A percentile compares a stretch with the other conserved stretches of the same genome.
Evolutionary conservation across 2,329 filamentous ascomycete genomes (phyloP).

Genomic region (Penicillium glabrum): DNA sequence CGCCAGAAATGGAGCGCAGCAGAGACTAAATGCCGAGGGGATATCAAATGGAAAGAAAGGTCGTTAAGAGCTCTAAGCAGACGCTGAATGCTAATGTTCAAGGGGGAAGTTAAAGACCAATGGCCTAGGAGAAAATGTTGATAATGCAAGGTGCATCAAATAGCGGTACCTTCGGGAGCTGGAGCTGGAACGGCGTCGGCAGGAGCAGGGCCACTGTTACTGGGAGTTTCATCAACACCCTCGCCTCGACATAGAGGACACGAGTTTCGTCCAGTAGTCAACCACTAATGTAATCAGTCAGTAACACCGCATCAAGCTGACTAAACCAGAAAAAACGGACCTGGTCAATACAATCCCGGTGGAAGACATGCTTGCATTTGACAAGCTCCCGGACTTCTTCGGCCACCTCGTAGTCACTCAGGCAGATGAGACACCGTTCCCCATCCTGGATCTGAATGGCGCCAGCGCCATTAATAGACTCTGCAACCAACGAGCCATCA

Average conservation of each 20-base stretch:
- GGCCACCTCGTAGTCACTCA: conserved; percentile 63
- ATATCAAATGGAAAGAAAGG: conserved; percentile 30
- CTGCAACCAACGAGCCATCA: conserved; percentile 47
- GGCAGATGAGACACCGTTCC: conserved; percentile 65
- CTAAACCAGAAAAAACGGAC: conserved; percentile 43
- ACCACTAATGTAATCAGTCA: conserved; percentile 54
- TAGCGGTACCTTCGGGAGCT: conserved; percentile 10
- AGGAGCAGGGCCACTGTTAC: conserved; percentile 14
- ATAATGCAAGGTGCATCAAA: conserved; percentile 3
- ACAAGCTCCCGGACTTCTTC: conserved; percentile 62
- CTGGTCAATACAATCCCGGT: conserved; percentile 69
- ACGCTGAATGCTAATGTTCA: conserved; percentile 34
- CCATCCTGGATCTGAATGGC: conserved; percentile 41
- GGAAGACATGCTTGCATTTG: conserved; percentile 67
- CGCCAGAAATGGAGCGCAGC: neutral
- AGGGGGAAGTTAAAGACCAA: conserved; percentile 10
- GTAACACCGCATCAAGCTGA: conserved; percentile 10
- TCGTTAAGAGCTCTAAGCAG: conserved; percentile 28
- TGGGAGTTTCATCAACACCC: conserved; percentile 40
- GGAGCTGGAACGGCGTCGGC: conserved; percentile 16
- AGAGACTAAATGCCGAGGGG: conserved; percentile 24
- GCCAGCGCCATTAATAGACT: conserved; percentile 42
- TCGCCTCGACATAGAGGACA: conserved; percentile 41
- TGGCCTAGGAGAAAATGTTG: conserved; percentile 2
- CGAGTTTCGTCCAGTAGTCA: conserved; percentile 56